Evolutionary conservation across 805 yeast species (phyloP).

Genomic region (Teunomyces barrocoloradensis): DNA sequence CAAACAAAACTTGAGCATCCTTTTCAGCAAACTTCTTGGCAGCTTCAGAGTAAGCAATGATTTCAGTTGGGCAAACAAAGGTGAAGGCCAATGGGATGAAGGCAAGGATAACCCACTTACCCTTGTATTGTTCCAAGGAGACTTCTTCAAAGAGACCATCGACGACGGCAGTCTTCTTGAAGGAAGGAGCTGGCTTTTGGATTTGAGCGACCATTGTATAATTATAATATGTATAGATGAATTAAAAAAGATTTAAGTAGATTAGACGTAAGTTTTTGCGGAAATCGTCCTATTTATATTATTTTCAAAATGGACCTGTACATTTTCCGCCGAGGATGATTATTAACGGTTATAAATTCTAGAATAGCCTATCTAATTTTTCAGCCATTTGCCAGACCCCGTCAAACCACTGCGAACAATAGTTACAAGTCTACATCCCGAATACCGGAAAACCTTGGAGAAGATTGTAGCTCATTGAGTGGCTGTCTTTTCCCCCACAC

Average conservation of each 20-base stretch:
- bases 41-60: constrained; percentile 97
- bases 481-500: too few species aligned
- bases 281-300: constrained; percentile 3
- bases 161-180: constrained; percentile 95
- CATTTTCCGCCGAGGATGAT: constrained; percentile 2
- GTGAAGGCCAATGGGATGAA: constrained; percentile 99
- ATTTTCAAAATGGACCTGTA: constrained; percentile 1
- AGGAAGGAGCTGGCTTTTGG: constrained; percentile 94
- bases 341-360: constrained; percentile 3
- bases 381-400: background rate
- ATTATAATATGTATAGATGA: background rate
- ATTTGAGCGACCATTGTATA: constrained; percentile 77
- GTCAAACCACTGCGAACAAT: background rate
- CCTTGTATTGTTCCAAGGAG: constrained; percentile 91
- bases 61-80: constrained; percentile 98
- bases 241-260: background rate
- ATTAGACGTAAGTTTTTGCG: background rate
- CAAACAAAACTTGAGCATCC: constrained; percentile 86
- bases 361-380: constrained; percentile 2
- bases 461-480: too few species aligned
- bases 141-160: constrained; percentile 96
- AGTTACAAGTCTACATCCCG: background rate
- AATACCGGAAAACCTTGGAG: too few species aligned
- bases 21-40: constrained; percentile 83
- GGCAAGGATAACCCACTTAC: constrained; percentile 96